Percentiles rank a stretch among this genome's conserved stretches.
phyloP scores from a whole-genome alignment of 2,329 filamentous ascomycete genomes.

The Colletotrichum viniferum region DNA sequence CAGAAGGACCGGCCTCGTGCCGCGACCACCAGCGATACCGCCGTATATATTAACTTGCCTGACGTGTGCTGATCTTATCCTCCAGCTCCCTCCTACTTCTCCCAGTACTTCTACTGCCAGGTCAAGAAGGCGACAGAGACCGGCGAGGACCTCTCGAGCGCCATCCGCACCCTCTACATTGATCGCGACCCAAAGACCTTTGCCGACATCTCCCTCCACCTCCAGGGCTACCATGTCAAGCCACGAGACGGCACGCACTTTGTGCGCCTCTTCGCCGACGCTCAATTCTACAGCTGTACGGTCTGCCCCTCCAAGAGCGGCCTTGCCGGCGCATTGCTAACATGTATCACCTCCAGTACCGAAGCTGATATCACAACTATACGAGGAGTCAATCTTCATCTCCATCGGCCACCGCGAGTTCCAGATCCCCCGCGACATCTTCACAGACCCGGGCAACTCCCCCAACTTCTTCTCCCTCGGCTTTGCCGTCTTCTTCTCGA shows the following conservation, averaged over 20 bases:
- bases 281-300: constrained; percentile 87
- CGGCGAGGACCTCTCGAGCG: constrained; percentile 52
- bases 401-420: constrained; percentile 88
- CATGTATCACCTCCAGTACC: constrained; percentile 65
- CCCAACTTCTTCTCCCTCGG: constrained; percentile 96
- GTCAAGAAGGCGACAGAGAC: constrained; percentile 66
- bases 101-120: constrained; percentile 89
- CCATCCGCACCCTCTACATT: constrained; percentile 86
- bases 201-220: constrained; percentile 84
- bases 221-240: constrained; percentile 88
- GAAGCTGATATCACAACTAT: constrained; percentile 86
- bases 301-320: constrained; percentile 29
- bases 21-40: not conserved
- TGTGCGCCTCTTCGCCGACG: constrained; percentile 90
- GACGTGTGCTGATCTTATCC: not conserved
- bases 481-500: constrained; percentile 86
- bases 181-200: constrained; percentile 92
- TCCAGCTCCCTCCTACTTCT: constrained; percentile 92
- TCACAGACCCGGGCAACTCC: constrained; percentile 84
- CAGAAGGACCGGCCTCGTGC: not conserved
- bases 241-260: constrained; percentile 86
- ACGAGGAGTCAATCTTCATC: constrained; percentile 90
- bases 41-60: not conserved
- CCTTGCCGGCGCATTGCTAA: not conserved
- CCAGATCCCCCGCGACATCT: constrained; percentile 87